Evolutionary conservation across 108 stramenopile genomes (phyloP), one percentile per base, ranked within the genome.

Genomic region (Skeletonema grethae): DNA sequence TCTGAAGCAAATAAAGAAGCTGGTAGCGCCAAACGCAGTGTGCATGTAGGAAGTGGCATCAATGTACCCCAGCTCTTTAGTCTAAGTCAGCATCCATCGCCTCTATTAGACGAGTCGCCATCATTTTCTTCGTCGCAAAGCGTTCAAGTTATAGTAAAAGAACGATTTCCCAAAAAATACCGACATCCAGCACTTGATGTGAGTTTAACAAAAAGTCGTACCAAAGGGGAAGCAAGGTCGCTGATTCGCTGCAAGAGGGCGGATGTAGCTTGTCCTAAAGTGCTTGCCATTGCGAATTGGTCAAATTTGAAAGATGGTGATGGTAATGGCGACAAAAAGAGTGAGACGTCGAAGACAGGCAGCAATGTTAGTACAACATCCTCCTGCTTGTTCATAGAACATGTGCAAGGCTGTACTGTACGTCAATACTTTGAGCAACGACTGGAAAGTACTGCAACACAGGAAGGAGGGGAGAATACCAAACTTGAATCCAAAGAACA

Each of bases 91-190:
- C 25, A 28, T 2, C 69, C 69, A 30, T 70, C 69, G 9, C 70
- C 61, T 18, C 41, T 64, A 39, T 10, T 36, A 7, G 24, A 61
- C 7, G 16, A 32, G 8, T 59, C 73, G 8, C 18, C 57, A 24
- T 30, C 57, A 56, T 16, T 38, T 16, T 60, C n/a, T 15, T 36
- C 68, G 39, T 34, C 8, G 0, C 15, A 53, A 20, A 53, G 22
- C 22, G 31, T 50, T 4, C 57, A 73, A 43, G 88, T 90, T 7
- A 86, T 95, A 4, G 60, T 81, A 73, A 99, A 99, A 71, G 95
- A 98, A 80, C 86, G 98, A 30, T 95, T 98, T 62, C 71, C 91
- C 30, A 99, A 99, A 84, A 79, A 85, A 28, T 98, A 99, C 75
- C 88, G 98, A 16, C 95, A 96, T 77, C 96, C 97, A 15, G 82